Evolutionary conservation across 306 rosid species (phyloP), one percentile per base, ranked within the genome.

Genomic region (Fragaria vesca): DNA sequence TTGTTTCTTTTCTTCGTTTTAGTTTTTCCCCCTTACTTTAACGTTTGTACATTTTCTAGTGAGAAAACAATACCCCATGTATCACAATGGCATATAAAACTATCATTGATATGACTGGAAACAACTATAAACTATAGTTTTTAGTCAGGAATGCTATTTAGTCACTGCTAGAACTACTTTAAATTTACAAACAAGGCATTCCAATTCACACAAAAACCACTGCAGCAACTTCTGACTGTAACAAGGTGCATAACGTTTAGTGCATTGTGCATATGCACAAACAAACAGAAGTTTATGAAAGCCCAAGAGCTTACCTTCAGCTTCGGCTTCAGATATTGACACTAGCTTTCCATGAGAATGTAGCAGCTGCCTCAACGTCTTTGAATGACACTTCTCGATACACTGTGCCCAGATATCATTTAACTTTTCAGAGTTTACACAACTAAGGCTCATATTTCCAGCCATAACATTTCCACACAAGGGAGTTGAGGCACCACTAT

Each of bases 271-370:
- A 20, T 73, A 85, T 42, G 72, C 26, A 66, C 75, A 21, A 65
- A 69, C 6, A 50, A 69, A 72, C 69, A 58, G 6, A 71, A 76
- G 78, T 43, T 69, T 20, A 66, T 46, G 69, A 81, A 72, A 69
- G 15, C 75, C 66, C 66, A 69, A 72, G 80, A 84, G 76, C 83
- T 75, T 65, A 93, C 99, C 98, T 86, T 93, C 97, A 81, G 87
- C 99, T 86, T 89, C 96, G 81, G 87, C 86, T 87, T 96, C 98
- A 63, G 97, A 90, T 75, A 96, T 82, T 75, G 99, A 93, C 81
- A 96, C 91, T 79, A 96, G 98, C 83, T 90, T 91, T 82, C 99
- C 99, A 73, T 96, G 89, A 83, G 78, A 76, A 73, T 78, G 87
- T 65, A 96, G 91, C 69, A 96, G 85, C 88, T 90, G 99, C 81